Percentiles rank a stretch among this genome's conserved stretches.
phyloP scores from a whole-genome alignment of 139 green algal genomes.

The Picochlorum costavermella region DNA sequence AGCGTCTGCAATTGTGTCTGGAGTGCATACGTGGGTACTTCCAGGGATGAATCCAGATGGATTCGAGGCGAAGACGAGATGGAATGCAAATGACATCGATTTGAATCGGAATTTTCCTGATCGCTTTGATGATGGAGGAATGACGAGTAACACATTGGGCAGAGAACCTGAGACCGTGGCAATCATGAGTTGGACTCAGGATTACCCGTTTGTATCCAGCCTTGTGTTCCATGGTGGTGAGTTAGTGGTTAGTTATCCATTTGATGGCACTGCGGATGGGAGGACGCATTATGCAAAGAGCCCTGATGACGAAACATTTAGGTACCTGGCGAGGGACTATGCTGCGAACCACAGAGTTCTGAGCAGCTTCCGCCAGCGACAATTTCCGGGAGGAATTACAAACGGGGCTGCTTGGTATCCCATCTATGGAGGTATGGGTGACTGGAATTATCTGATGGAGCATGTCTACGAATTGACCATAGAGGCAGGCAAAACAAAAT shows the following conservation, averaged over 20 bases:
- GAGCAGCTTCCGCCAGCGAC: conserved; percentile 20
- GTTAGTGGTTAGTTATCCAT: conserved; percentile 78
- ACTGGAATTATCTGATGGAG: conserved; percentile 79
- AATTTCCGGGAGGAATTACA: conserved; percentile 75
- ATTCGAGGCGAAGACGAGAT: conserved; percentile 36
- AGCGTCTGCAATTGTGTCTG: conserved; percentile 41
- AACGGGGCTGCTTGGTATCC: conserved; percentile 91
- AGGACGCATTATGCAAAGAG: conserved; percentile 40
- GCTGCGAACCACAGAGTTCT: conserved; percentile 52
- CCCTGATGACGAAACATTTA: conserved; percentile 73
- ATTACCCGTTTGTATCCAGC: conserved; percentile 5
- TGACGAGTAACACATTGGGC: conserved; percentile 22
- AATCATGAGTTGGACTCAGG: conserved; percentile 60
- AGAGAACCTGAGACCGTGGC: conserved; percentile 62
- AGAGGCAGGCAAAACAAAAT: conserved; percentile 73
- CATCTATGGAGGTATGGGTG: conserved; percentile 79
- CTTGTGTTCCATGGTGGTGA: conserved; percentile 53
- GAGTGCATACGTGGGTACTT: conserved; percentile 60
- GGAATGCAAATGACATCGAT: conserved; percentile 57
- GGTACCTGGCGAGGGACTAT: conserved; percentile 59
- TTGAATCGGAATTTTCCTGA: conserved; percentile 93
- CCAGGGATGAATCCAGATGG: conserved; percentile 85
- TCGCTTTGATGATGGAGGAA: conserved; percentile 19
- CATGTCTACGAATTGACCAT: conserved; percentile 77
- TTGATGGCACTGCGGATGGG: conserved; percentile 60